Conservation (phyloP, 306 rosid species). For the Hippophae rhamnoides region DNA sequence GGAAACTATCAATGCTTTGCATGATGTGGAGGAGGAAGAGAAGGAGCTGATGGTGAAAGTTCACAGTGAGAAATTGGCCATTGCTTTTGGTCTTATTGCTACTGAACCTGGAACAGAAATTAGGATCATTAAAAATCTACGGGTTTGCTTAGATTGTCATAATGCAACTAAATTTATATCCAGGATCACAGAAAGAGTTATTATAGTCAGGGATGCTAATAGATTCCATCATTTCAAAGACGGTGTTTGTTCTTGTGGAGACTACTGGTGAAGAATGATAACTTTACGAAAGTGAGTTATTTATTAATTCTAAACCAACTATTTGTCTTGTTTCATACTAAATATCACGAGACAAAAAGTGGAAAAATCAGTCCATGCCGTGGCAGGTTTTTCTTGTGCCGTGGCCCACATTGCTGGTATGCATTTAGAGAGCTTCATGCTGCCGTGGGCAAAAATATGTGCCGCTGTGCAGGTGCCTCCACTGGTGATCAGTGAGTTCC, state of each 20-base stretch:
- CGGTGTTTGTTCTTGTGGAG: conserved; percentile 81
- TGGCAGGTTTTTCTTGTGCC: too few relatives aligned
- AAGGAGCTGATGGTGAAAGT: conserved; percentile 80
- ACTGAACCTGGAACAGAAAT: conserved; percentile 78
- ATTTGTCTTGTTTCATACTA: too few relatives aligned
- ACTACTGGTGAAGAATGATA: conserved; percentile 60
- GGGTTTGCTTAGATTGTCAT: conserved; percentile 95
- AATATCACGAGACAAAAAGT: too few relatives aligned
- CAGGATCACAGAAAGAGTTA: conserved; percentile 71
- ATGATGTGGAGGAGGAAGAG: conserved; percentile 98
- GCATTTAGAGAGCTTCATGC: too few relatives aligned
- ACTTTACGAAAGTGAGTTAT: too few relatives aligned
- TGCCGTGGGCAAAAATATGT: too few relatives aligned
- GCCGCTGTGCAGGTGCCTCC: too few relatives aligned
- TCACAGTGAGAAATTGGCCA: conserved; percentile 87
- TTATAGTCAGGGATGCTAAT: conserved; percentile 93
- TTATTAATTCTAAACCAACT: too few relatives aligned
- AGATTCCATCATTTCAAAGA: conserved; percentile 88
- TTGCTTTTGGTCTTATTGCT: conserved; percentile 75
- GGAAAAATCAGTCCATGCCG: too few relatives aligned
- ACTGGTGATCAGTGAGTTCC: too few relatives aligned
- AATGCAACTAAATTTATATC: conserved; percentile 82
- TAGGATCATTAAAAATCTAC: conserved; percentile 83
- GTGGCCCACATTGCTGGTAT: too few relatives aligned
- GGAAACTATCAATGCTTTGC: conserved; percentile 66